Conservation (phyloP, 768 basidiomycete species). For the Auriculariales sp. region DNA sequence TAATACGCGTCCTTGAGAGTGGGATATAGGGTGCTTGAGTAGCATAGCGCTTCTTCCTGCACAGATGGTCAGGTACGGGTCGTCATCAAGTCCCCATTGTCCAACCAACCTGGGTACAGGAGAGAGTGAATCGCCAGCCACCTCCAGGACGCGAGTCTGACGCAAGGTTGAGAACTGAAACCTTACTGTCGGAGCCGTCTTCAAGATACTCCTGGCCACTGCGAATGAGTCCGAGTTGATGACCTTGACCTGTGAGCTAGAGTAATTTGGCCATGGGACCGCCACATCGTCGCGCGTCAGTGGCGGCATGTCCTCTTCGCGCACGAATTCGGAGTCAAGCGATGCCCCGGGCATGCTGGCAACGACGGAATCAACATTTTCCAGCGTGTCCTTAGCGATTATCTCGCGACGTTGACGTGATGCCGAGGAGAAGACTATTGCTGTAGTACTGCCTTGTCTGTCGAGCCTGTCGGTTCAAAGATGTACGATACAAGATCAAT, state of each 20-base stretch:
- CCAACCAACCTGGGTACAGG: conserved; percentile 18
- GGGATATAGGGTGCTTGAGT: conserved; percentile 29
- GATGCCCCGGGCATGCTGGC: conserved; percentile 3
- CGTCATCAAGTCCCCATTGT: not conserved
- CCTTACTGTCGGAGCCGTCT: conserved; percentile 11
- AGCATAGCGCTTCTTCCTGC: conserved; percentile 34
- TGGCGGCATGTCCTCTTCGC: not conserved
- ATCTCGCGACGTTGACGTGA: no score
- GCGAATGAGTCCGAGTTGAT: conserved; percentile 25
- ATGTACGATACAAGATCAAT: no score
- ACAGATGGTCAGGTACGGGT: no score
- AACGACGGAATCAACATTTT: not conserved
- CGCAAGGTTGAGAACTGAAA: conserved; percentile 18
- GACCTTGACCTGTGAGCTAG: conserved; percentile 11
- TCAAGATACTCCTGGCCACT: conserved; percentile 19
- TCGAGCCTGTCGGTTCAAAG: no score
- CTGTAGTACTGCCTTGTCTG: no score
- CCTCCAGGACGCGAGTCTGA: conserved; percentile 21
- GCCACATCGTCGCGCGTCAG: not conserved
- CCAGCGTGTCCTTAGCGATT: conserved; percentile 4
- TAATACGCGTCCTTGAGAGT: conserved; percentile 27
- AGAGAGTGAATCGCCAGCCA: conserved; percentile 17
- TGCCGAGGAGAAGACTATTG: no score
- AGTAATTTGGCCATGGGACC: not conserved
- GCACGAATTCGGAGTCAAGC: conserved; percentile 1